These are phyloP conservation scores for Podila epigama DNA, from an alignment of 192 early-diverging fungal species.

Conservation along the genomic window DNA sequence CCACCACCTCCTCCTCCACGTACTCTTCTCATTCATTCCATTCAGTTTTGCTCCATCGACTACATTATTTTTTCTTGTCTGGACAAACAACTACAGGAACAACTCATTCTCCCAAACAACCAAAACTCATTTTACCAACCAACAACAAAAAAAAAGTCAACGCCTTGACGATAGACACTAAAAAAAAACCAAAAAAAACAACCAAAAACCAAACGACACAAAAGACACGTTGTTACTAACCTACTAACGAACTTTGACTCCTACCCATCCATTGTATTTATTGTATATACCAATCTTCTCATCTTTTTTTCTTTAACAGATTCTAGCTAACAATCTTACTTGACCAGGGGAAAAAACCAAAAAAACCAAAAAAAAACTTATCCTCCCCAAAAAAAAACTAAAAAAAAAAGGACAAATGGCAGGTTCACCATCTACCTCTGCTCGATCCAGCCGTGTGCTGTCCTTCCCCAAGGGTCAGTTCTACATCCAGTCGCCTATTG, in stretches of 20 bases:
- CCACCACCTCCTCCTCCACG: background rate
- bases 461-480: constrained; percentile 36
- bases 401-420: constrained; percentile 20
- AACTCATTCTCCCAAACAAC: no score
- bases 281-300: constrained; percentile 4
- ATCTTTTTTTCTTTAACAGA: constrained; percentile 2
- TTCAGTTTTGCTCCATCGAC: background rate
- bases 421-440: constrained; percentile 17
- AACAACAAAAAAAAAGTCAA: background rate
- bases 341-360: constrained; percentile 2
- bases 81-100: background rate
- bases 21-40: background rate
- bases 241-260: background rate
- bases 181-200: background rate
- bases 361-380: constrained; percentile 12
- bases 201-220: background rate
- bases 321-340: constrained; percentile 5
- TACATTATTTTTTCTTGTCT: background rate
- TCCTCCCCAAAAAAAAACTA: constrained; percentile 12
- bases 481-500: constrained; percentile 39
- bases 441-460: constrained; percentile 35
- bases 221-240: background rate
- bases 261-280: constrained; percentile 2
- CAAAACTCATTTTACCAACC: background rate
- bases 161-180: background rate